Evolutionary conservation across 352 stramenopile species (phyloP).

Genomic region (Pythium phragmitis): DNA sequence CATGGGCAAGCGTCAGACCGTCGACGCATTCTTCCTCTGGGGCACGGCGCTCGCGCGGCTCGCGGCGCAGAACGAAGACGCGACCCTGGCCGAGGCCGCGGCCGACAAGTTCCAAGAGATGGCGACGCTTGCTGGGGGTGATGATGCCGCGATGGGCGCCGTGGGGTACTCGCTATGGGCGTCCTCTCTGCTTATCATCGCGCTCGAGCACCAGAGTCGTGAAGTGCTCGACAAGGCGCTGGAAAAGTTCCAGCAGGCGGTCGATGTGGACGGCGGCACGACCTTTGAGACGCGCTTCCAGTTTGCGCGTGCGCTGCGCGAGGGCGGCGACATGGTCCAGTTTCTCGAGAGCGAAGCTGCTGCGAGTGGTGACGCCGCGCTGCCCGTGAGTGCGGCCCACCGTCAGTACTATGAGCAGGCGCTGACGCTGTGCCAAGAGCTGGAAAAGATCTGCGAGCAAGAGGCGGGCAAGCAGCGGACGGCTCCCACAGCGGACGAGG

Average conservation of each 20-base stretch:
- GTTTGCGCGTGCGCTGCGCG: conserved; percentile 70
- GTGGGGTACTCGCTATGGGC: conserved; percentile 81
- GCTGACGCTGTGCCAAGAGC: conserved; percentile 29
- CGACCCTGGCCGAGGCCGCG: conserved; percentile 63
- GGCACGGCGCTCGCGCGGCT: conserved; percentile 72
- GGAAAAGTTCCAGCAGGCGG: conserved; percentile 63
- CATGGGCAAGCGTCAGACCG: conserved; percentile 49
- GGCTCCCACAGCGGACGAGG: neutral
- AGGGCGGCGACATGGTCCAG: conserved; percentile 64
- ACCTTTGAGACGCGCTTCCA: conserved; percentile 85
- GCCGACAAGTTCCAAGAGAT: conserved; percentile 86
- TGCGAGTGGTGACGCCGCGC: neutral
- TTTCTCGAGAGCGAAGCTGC: conserved; percentile 38
- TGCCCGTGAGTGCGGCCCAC: conserved; percentile 8
- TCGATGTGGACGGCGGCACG: conserved; percentile 78
- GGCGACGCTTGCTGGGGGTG: conserved; percentile 41
- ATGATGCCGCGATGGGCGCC: conserved; percentile 63
- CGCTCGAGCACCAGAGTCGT: conserved; percentile 62
- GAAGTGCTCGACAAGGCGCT: conserved; percentile 61
- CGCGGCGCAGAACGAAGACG: conserved; percentile 74
- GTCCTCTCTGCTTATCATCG: conserved; percentile 73
- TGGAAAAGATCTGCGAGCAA: conserved; percentile 33
- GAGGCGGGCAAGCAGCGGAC: conserved; percentile 16
- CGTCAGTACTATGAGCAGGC: conserved; percentile 31
- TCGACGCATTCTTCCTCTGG: conserved; percentile 83